Base-by-base conservation (phyloP, 2,329 filamentous ascomycete species). In the Penicillium sp. region DNA sequence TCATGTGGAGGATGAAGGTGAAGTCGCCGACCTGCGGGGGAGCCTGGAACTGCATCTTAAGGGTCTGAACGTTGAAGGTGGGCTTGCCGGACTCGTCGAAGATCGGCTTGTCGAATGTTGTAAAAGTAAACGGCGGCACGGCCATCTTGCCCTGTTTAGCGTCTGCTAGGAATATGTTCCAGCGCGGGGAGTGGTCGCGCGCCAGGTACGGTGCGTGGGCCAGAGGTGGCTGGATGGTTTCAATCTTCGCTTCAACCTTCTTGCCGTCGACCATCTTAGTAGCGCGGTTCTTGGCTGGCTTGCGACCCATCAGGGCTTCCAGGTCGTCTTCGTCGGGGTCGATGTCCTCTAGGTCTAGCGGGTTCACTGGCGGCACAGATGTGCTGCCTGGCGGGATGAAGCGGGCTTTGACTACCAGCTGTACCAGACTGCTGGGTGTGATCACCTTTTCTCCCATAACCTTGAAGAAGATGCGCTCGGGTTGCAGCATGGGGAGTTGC, bases 401-500 rank as follows among this genome's bases (percentile, higher is more conserved):
- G 53, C 94, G 91, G 32, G 89, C 91, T 79, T 99, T 99, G 71
- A 99, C 86, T 49, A 99, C 91, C 31, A 99, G 87, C 59, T 92
- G 93, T 23, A 97, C 93, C 37, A 99, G 83, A 54, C 91, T 96
- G 55, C 89, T 90, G 7, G 94, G 92, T 32, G 93, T 96, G 68
- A 99, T 90, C 72, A 88, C 89, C 62, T 89, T 90, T 77, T 99
- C 95, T 69, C 94, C 94, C 50, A 91, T 87, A 44, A 99, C 95
- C 80, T 99, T 99, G 85, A 99, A 99, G 77, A 96, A 99, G 8
- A 91, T 90, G 77, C 91, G 95, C 68, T 91, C 90, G 12, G 99
- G 86, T 55, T 89, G 84, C 52, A 99, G 81, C 60, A 86, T 84
- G 1, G 94, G 94, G 29, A 99, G 81, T 75, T 97, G 90, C 65